A percentile compares a stretch with the other conserved stretches of the same genome.
Evolutionary conservation across 208 protist species (phyloP).

Genomic region (Perkinsela sp.): DNA sequence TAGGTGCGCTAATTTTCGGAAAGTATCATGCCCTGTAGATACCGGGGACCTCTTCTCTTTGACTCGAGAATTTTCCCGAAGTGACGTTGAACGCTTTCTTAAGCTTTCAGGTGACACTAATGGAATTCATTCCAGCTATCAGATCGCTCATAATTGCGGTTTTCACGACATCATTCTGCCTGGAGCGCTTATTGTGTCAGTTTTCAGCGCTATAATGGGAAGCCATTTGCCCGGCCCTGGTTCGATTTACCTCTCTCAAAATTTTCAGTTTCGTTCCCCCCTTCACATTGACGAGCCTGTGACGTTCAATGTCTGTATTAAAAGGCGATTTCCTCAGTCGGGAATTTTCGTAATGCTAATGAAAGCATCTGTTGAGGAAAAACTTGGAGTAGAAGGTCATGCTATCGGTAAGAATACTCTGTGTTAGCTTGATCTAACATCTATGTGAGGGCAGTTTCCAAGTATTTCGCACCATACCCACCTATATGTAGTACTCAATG

Average conservation of each 20-base stretch:
- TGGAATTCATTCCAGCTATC: neutral
- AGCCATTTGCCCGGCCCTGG: slow-evolving; percentile 5
- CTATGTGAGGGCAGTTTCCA: no score
- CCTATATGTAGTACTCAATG: no score
- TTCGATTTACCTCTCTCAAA: slow-evolving; percentile 6
- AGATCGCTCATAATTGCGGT: neutral
- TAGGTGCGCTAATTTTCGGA: no score
- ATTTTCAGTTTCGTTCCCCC: slow-evolving; percentile 4
- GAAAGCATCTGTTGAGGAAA: neutral
- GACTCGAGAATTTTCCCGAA: neutral
- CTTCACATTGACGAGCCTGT: slow-evolving; percentile 4
- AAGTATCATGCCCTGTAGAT: neutral
- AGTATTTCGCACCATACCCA: no score
- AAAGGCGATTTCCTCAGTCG: neutral
- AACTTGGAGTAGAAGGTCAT: neutral
- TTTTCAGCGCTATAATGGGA: slow-evolving; percentile 5
- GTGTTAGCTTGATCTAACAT: no score
- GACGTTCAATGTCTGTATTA: slow-evolving; percentile 1
- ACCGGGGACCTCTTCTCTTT: neutral
- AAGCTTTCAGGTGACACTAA: slow-evolving; percentile 3
- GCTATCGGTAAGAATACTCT: neutral
- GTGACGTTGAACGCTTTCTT: slow-evolving; percentile 3
- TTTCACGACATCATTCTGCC: slow-evolving; percentile 1
- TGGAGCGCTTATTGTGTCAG: slow-evolving; percentile 2
- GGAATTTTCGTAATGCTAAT: neutral